Conservation (phyloP, 495 filamentous ascomycete species). For the Trichoderma orchidacearum region DNA sequence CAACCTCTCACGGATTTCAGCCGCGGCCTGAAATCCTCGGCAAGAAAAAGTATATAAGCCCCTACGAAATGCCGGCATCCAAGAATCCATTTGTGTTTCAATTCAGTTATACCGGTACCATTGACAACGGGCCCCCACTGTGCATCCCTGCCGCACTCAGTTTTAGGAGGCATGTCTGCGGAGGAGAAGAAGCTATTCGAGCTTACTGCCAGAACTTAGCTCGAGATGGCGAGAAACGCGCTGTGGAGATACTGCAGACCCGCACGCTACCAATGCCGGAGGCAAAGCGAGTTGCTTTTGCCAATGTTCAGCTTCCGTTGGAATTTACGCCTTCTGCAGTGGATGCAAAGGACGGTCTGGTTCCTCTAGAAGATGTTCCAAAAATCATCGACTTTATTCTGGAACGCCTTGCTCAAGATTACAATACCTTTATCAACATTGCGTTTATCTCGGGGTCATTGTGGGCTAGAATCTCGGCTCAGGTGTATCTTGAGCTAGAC, state of each 20-base stretch:
- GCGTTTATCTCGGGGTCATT: background rate
- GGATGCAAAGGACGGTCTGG: background rate
- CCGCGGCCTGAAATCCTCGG: slow-evolving; percentile 2
- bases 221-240: slow-evolving; percentile 38
- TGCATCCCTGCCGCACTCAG: slow-evolving; percentile 51
- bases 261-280: background rate
- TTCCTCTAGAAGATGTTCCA: background rate
- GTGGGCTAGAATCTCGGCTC: background rate
- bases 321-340: background rate
- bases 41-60: background rate
- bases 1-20: slow-evolving; percentile 47
- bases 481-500: background rate
- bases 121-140: slow-evolving; percentile 52
- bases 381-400: background rate
- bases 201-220: slow-evolving; percentile 43
- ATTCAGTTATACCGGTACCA: slow-evolving; percentile 24
- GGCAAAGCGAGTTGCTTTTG: background rate
- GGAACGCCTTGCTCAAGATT: background rate
- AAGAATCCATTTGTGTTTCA: background rate
- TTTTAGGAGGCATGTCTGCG: slow-evolving; percentile 53
- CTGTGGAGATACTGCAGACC: slow-evolving; percentile 34
- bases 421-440: background rate
- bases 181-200: slow-evolving; percentile 57
- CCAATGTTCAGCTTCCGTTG: background rate
- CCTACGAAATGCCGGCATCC: background rate